These are phyloP conservation scores for Dactylonectria macrodidyma DNA, from an alignment of 2,329 filamentous ascomycete genomes.

Conservation along the genomic window DNA sequence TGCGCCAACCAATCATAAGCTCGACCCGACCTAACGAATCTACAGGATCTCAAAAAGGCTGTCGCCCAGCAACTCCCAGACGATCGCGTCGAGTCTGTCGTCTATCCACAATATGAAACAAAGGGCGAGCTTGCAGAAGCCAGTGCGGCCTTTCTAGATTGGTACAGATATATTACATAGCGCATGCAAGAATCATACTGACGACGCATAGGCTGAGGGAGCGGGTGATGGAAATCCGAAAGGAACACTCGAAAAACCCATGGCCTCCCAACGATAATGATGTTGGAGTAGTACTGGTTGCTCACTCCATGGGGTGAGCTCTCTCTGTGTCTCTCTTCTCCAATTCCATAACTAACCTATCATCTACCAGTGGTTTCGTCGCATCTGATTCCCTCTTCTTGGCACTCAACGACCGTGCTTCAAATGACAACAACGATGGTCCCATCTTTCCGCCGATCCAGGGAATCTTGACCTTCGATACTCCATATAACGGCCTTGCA, in stretches of 20 bases:
- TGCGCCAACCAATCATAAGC: no score
- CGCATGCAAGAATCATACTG: background rate
- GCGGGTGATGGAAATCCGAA: slow-evolving; percentile 82
- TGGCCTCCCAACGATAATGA: slow-evolving; percentile 86
- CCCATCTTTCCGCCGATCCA: slow-evolving; percentile 86
- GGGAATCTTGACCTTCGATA: slow-evolving; percentile 87
- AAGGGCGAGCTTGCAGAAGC: slow-evolving; percentile 74
- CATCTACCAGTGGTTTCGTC: slow-evolving; percentile 77
- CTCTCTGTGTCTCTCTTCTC: rapidly evolving
- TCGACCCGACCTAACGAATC: background rate
- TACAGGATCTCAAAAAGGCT: slow-evolving; percentile 69
- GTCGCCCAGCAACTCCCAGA: slow-evolving; percentile 73
- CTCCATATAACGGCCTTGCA: slow-evolving; percentile 80
- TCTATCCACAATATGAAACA: slow-evolving; percentile 83
- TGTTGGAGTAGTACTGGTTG: slow-evolving; percentile 83
- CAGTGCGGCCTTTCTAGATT: slow-evolving; percentile 62
- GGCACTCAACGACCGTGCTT: slow-evolving; percentile 75
- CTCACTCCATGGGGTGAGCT: slow-evolving; percentile 82
- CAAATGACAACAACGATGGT: slow-evolving; percentile 47
- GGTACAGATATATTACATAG: slow-evolving; percentile 51
- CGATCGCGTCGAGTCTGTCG: slow-evolving; percentile 71
- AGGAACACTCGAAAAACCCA: slow-evolving; percentile 78
- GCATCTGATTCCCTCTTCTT: slow-evolving; percentile 85
- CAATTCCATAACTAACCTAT: slow-evolving; percentile 14
- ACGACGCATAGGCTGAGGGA: slow-evolving; percentile 76